These are phyloP conservation scores for Cutaneotrichosporon mucoides DNA, from an alignment of 1,284 basidiomycete genomes.

Conservation along the genomic window DNA sequence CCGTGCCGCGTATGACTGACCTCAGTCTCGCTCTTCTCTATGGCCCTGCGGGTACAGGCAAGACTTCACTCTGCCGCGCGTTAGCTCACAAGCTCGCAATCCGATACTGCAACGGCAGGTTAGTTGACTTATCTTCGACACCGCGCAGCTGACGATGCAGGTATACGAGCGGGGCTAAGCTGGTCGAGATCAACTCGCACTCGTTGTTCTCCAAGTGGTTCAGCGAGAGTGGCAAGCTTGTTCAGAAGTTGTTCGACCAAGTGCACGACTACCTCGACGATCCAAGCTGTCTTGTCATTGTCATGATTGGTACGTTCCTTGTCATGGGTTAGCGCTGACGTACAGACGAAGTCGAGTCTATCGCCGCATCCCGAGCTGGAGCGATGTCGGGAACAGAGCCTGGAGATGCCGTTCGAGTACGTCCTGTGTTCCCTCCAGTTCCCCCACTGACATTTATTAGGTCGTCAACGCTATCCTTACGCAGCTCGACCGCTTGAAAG, in stretches of 20 bases:
- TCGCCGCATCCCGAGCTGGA: conserved; percentile 90
- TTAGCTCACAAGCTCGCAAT: conserved; percentile 94
- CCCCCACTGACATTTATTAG: conserved; percentile 58
- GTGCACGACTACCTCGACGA: conserved; percentile 86
- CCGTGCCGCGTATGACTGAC: conserved; percentile 1
- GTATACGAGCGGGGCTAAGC: conserved; percentile 68
- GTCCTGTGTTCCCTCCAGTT: conserved; percentile 27
- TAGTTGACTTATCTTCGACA: too few species aligned
- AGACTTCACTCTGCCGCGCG: conserved; percentile 91
- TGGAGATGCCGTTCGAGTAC: conserved; percentile 83
- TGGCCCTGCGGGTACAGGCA: conserved; percentile 96
- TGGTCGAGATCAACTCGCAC: conserved; percentile 97
- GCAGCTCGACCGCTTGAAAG: conserved; percentile 91
- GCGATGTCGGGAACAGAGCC: conserved; percentile 92
- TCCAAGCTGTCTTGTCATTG: conserved; percentile 83
- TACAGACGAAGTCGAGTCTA: conserved; percentile 92
- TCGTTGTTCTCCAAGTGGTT: conserved; percentile 97
- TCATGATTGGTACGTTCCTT: conserved; percentile 72
- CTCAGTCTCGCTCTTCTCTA: conserved; percentile 77
- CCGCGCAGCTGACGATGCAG: conserved; percentile 54
- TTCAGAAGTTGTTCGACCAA: conserved; percentile 84
- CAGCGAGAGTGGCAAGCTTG: conserved; percentile 96
- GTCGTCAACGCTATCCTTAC: conserved; percentile 90
- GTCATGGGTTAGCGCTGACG: not conserved
- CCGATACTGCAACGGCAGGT: conserved; percentile 71